A percentile compares a stretch with the other conserved stretches of the same genome.
These are phyloP conservation scores for Trametes cinnabarina DNA, from an alignment of 768 basidiomycete genomes.

Conservation along the genomic window DNA sequence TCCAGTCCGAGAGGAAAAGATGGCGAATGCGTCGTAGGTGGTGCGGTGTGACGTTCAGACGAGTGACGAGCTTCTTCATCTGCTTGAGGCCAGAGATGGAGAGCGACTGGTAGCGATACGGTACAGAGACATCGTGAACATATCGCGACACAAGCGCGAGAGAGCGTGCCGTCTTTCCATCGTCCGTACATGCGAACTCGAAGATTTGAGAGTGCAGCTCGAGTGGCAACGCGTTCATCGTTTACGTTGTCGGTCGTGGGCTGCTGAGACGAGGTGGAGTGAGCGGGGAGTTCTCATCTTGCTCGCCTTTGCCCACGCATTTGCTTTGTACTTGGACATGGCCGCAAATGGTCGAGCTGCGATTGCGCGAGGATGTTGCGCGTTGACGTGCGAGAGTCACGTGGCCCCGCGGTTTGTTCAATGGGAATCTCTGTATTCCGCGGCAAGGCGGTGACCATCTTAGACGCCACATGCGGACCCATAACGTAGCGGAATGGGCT, in stretches of 20 bases:
- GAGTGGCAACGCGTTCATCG: constrained; percentile 26
- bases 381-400: constrained; percentile 18
- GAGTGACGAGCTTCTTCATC: constrained; percentile 23
- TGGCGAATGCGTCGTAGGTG: constrained; percentile 42
- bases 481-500: neutral
- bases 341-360: constrained; percentile 8
- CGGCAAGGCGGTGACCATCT: constrained; percentile 6
- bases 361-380: constrained; percentile 21
- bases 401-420: constrained; percentile 6
- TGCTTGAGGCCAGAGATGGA: constrained; percentile 27
- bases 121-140: constrained; percentile 26
- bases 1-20: constrained; percentile 44
- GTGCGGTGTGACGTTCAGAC: constrained; percentile 33
- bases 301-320: neutral
- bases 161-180: constrained; percentile 29
- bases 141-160: constrained; percentile 32
- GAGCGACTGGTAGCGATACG: constrained; percentile 29
- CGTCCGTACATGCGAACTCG: constrained; percentile 31
- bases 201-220: constrained; percentile 33
- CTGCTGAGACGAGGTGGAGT: neutral
- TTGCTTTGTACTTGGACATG: constrained; percentile 9
- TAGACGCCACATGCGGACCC: constrained; percentile 4
- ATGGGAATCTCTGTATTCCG: constrained; percentile 9
- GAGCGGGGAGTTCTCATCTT: neutral
- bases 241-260: neutral